phyloP scores from a whole-genome alignment of 331 rosid genomes.

The Prunus yedoensis region DNA sequence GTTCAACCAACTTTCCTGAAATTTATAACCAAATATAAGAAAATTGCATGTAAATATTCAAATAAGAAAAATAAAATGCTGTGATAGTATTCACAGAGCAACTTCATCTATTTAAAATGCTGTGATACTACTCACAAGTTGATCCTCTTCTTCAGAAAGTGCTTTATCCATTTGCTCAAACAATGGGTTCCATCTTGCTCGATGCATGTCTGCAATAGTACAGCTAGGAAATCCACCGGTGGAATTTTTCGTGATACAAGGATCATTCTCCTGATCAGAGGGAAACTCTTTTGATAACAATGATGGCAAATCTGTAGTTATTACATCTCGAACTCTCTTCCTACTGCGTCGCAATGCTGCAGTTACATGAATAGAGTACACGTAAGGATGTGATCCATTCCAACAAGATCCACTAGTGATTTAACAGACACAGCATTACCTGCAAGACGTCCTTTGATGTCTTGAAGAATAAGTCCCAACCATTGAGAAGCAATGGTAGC shows the following conservation, averaged over 20 bases:
- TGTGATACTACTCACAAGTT: conserved; percentile 47
- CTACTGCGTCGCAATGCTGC: conserved; percentile 84
- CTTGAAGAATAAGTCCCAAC: conserved; percentile 89
- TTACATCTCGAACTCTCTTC: conserved; percentile 76
- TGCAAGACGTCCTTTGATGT: conserved; percentile 83
- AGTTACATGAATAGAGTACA: conserved; percentile 27
- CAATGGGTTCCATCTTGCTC: conserved; percentile 68
- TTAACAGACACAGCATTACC: conserved; percentile 42
- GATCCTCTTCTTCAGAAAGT: conserved; percentile 89
- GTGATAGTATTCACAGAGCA: not conserved
- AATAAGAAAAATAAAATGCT: not conserved
- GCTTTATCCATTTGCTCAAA: conserved; percentile 87
- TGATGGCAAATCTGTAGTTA: conserved; percentile 77
- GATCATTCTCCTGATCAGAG: conserved; percentile 45
- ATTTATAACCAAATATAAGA: conserved; percentile 17
- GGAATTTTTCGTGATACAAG: conserved; percentile 26
- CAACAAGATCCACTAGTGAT: conserved; percentile 14
- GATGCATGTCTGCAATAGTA: conserved; percentile 70
- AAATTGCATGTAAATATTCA: not conserved
- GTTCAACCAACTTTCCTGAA: conserved; percentile 91
- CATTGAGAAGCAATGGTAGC: conserved; percentile 96
- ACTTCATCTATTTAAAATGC: not conserved
- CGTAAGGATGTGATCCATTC: not conserved
- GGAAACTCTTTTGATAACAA: conserved; percentile 70
- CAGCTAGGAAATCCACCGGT: conserved; percentile 34